Conservation (phyloP, 805 yeast species). For the Metschnikowia matae region DNA sequence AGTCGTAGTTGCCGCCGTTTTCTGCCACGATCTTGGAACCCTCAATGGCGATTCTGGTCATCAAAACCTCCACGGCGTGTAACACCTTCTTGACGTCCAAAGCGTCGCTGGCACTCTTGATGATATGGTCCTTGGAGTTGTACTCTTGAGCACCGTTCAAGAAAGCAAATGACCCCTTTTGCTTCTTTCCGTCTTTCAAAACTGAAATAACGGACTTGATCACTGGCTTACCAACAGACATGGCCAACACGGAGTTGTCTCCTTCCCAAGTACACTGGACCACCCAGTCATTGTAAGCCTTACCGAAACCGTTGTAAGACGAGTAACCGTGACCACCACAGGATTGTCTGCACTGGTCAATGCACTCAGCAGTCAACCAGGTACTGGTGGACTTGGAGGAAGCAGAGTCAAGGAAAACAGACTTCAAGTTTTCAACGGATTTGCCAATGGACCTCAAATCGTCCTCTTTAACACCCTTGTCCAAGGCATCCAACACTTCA, state of each 20-base stretch:
- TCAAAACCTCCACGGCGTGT: conserved; percentile 17
- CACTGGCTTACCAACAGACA: conserved; percentile 21
- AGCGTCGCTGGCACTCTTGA: conserved; percentile 12
- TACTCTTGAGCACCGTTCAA: conserved; percentile 16
- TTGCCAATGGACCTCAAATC: conserved; percentile 14
- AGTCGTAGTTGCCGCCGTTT: conserved; percentile 17
- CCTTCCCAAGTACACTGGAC: conserved; percentile 24
- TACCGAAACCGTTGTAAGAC: conserved; percentile 19
- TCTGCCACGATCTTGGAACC: conserved; percentile 17
- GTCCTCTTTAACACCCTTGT: conserved; percentile 13
- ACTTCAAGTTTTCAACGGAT: conserved; percentile 15
- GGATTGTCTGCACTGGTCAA: conserved; percentile 20
- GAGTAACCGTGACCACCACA: conserved; percentile 24
- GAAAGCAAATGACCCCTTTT: conserved; percentile 15
- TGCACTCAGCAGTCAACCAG: conserved; percentile 22
- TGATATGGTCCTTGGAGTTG: conserved; percentile 12
- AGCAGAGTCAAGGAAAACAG: conserved; percentile 19
- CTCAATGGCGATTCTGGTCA: conserved; percentile 18
- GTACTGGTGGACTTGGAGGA: conserved; percentile 19
- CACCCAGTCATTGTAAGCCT: conserved; percentile 21
- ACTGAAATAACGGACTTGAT: conserved; percentile 16
- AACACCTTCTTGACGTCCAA: conserved; percentile 13
- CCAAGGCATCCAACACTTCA: conserved; percentile 15
- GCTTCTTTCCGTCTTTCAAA: conserved; percentile 15
- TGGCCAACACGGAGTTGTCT: conserved; percentile 21